Conservation (phyloP, 768 basidiomycete species). For the Wakefieldia striispora region DNA sequence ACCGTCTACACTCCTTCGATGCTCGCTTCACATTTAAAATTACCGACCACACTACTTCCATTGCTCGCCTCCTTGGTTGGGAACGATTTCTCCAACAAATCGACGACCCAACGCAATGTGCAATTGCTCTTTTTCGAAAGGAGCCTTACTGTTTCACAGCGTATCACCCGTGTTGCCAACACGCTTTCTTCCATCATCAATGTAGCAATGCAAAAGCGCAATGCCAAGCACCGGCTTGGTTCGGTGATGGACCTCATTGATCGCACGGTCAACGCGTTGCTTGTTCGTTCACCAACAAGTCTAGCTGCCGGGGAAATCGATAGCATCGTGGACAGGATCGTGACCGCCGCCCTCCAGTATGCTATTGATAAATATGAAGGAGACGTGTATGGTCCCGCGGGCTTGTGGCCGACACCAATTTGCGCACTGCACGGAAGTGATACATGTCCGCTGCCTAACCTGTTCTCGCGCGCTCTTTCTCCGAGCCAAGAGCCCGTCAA, state of each 20-base stretch:
- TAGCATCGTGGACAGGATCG: slow-evolving; percentile 62
- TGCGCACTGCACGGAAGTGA: slow-evolving; percentile 64
- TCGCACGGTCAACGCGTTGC: slow-evolving; percentile 57
- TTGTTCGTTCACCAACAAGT: slow-evolving; percentile 45
- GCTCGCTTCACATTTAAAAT: slow-evolving; percentile 62
- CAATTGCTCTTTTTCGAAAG: slow-evolving; percentile 71
- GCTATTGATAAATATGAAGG: slow-evolving; percentile 62
- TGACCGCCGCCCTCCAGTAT: slow-evolving; percentile 74
- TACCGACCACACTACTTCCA: slow-evolving; percentile 72
- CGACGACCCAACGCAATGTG: slow-evolving; percentile 46
- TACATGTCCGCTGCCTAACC: slow-evolving; percentile 51
- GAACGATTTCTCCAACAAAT: slow-evolving; percentile 69
- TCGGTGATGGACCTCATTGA: slow-evolving; percentile 80
- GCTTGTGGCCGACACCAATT: slow-evolving; percentile 53
- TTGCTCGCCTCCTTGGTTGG: slow-evolving; percentile 77
- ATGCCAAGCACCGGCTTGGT: slow-evolving; percentile 53
- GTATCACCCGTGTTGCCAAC: slow-evolving; percentile 62
- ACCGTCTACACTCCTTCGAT: slow-evolving; percentile 58
- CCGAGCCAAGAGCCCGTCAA: slow-evolving; percentile 21
- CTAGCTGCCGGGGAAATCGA: slow-evolving; percentile 65
- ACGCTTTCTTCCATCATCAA: slow-evolving; percentile 56
- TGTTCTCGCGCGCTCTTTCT: slow-evolving; percentile 45
- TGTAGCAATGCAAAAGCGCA: slow-evolving; percentile 46
- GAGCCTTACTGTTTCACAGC: slow-evolving; percentile 52
- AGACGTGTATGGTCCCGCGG: slow-evolving; percentile 33